phyloP scores from a whole-genome alignment of 805 yeast genomes.

The Saturnispora serradocipensis region DNA sequence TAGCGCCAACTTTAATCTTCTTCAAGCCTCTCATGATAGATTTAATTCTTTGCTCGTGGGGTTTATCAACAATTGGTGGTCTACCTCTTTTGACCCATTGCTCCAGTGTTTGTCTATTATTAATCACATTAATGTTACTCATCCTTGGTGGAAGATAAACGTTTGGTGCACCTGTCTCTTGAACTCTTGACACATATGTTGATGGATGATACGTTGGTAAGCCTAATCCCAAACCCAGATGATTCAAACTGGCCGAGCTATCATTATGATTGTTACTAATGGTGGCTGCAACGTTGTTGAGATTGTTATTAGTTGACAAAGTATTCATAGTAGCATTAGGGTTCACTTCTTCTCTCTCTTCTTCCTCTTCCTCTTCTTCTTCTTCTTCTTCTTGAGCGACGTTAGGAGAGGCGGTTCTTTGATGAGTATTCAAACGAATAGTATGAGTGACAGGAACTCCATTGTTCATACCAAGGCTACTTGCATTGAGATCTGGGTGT shows the following conservation, averaged over 20 bases:
- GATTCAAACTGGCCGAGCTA: not conserved
- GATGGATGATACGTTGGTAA: conserved; percentile 22
- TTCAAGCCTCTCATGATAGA: conserved; percentile 74
- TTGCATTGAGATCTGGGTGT: not conserved
- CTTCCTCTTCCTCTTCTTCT: not conserved
- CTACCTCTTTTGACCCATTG: conserved; percentile 70
- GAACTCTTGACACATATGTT: conserved; percentile 22
- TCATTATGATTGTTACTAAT: not conserved
- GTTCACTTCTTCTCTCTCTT: not conserved
- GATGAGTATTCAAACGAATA: not conserved
- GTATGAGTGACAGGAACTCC: not conserved
- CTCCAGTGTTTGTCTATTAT: conserved; percentile 22
- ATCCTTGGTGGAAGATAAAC: conserved; percentile 23
- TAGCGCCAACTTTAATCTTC: conserved; percentile 54
- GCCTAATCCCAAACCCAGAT: conserved; percentile 6
- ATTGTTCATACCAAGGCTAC: not conserved
- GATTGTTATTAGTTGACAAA: not conserved
- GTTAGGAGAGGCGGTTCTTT: not conserved
- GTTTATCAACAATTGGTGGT: conserved; percentile 85
- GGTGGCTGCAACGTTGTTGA: not conserved
- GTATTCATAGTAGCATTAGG: not conserved
- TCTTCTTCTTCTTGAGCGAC: not conserved
- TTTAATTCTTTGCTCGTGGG: conserved; percentile 87
- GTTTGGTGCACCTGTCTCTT: conserved; percentile 20
- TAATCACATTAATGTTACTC: conserved; percentile 12